Percentiles rank a stretch among this genome's conserved stretches.
phyloP scores from a whole-genome alignment of 331 rosid genomes.

The Arachis monticola region DNA sequence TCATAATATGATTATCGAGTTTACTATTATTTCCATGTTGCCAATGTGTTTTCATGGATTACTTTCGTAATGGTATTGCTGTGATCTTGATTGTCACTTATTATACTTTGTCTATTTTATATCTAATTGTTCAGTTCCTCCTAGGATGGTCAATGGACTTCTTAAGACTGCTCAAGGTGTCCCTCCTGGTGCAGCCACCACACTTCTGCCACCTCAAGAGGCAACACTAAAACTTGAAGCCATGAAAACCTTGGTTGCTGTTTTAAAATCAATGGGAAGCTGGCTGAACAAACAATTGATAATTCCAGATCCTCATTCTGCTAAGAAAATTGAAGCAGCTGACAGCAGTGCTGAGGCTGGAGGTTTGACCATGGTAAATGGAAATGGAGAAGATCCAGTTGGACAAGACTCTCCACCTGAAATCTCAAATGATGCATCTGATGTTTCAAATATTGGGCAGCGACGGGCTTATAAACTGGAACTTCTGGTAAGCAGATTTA shows the following conservation, averaged over 20 bases:
- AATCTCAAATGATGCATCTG: conserved; percentile 77
- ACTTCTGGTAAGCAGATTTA: conserved; percentile 76
- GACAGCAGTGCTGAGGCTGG: conserved; percentile 62
- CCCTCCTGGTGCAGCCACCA: conserved; percentile 88
- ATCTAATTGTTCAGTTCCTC: conserved; percentile 39
- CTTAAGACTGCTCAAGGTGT: conserved; percentile 99
- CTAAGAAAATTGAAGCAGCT: conserved; percentile 64
- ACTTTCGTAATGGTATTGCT: conserved; percentile 13
- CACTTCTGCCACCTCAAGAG: conserved; percentile 95
- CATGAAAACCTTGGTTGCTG: conserved; percentile 87
- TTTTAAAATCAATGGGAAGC: conserved; percentile 85
- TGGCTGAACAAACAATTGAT: conserved; percentile 96
- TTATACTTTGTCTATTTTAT: conserved; percentile 26
- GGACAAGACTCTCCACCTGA: conserved; percentile 87
- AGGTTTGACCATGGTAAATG: conserved; percentile 65
- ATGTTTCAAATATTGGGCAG: conserved; percentile 85
- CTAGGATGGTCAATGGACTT: conserved; percentile 99
- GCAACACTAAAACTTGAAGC: conserved; percentile 88
- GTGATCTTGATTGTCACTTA: conserved; percentile 36
- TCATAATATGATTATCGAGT: conserved; percentile 37
- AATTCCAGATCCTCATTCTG: conserved; percentile 80
- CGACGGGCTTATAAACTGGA: conserved; percentile 99
- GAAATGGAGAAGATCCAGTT: conserved; percentile 73
- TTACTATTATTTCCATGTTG: conserved; percentile 29
- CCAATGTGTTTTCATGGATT: conserved; percentile 20